These are phyloP conservation scores for Saksenaea vasiformis DNA, from an alignment of 371 early-diverging fungal species.

Conservation along the genomic window DNA sequence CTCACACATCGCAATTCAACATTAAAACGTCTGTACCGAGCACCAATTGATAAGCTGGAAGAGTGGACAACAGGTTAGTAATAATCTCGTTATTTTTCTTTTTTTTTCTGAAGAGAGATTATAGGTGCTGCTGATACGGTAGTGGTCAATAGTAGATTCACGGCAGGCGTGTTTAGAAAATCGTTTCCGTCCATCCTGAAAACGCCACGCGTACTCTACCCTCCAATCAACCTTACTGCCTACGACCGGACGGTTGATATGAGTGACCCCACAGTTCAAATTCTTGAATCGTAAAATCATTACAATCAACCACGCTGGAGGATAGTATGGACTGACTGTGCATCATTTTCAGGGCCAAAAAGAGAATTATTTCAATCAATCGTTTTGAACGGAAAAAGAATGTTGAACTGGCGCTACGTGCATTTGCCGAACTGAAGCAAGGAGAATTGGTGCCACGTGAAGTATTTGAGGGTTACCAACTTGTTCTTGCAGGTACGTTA, in stretches of 20 bases:
- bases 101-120: background rate
- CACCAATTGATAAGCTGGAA: conserved; percentile 84
- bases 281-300: conserved; percentile 52
- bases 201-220: conserved; percentile 79
- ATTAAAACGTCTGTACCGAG: conserved; percentile 76
- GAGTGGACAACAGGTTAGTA: conserved; percentile 77
- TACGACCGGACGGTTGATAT: conserved; percentile 66
- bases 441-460: conserved; percentile 19
- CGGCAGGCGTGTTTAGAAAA: conserved; percentile 71
- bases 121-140: conserved; percentile 83
- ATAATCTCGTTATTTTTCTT: background rate
- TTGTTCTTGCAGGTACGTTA: conserved; percentile 64
- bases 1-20: conserved; percentile 65
- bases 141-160: conserved; percentile 91
- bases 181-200: conserved; percentile 69
- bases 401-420: conserved; percentile 78
- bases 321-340: background rate
- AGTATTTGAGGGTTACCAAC: conserved; percentile 45
- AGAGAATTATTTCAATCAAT: conserved; percentile 78
- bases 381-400: conserved; percentile 96
- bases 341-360: conserved; percentile 26
- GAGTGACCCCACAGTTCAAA: conserved; percentile 52
- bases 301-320: background rate
- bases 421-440: conserved; percentile 63
- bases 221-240: conserved; percentile 76